Evolutionary conservation across 2,329 filamentous ascomycete species (phyloP), one percentile per base, ranked within the genome.

Genomic region (Sporothrix pseudoabietina): DNA sequence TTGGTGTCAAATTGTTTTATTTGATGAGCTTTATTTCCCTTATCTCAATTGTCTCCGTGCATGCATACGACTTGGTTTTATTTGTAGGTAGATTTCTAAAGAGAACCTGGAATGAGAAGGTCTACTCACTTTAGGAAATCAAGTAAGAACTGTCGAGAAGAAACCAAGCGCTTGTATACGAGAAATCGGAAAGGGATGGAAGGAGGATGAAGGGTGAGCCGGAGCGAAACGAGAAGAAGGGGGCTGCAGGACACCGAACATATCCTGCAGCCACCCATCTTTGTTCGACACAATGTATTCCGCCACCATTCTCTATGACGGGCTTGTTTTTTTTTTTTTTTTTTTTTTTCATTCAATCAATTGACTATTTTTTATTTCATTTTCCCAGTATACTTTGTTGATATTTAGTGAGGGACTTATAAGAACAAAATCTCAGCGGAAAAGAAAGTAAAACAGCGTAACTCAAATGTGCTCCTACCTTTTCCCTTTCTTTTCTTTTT

Each of bases 251-350:
- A 55, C 35, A 52, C 71, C 61, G 49, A 68, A 57, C 52, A 44
- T 54, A 52, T 32, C 39, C 54, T 73, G 71, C 71, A 41, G 63
- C 52, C 71, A 59, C 52, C 65, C 54, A 63, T 63, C 65, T 63
- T 61, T 73, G 71, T 73, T 65, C 71, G 65, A 73, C 71, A 39
- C 57, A 4, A 19, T 30, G 44, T 44, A 16, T 30, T 26, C 39
- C 57, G 57, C 32, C 32, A 30, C 44, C 52, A 14, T 57, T 12
- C 26, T 49, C 10, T 16, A 26, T 26, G 16, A 4, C n/a, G 22
- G 16, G 3, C 19, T 52, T 63, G 16, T 54, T 2, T 41, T 41
- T 49, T 14, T 71, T 61, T 61, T 16, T 14, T 71, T 61, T 54
- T 2, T 41, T 41, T 49, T 14, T 71, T 61, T 61, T 16, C 8